Base-by-base conservation (phyloP, 208 protist species). In the Leishmania martiniquensis region DNA sequence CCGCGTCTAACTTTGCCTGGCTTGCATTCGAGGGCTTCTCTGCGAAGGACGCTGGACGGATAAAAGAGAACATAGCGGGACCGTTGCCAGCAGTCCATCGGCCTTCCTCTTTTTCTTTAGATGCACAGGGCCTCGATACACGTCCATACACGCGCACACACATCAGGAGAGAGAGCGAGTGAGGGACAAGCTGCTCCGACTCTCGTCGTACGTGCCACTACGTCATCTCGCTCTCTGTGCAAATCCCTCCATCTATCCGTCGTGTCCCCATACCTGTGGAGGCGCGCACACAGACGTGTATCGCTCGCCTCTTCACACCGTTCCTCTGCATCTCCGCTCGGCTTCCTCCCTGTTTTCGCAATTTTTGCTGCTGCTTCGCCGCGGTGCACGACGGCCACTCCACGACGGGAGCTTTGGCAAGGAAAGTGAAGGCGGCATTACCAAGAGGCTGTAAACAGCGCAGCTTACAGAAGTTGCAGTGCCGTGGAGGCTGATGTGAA, bases 91-190 rank as follows among this genome's bases (percentile, higher is more conserved):
- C 20, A 37, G 29, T 63, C 29, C 20, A 29, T 37, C 1, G 29
- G 57, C 29, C 29, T 63, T 29, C 29, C 57, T 63, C 29, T 13
- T 52, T 15, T 15, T 32, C 54, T 29, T 13, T 63, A 3, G 57
- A 63, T 63, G 29, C 12, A 22, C 57, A 63, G 10, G 7, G 57
- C 13, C 29, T n/a, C n/a, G n/a, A n/a, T n/a, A n/a, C n/a, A n/a
- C n/a, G n/a, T n/a, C n/a, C 57, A 37, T 13, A 63, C 57, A 63
- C 57, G n/a, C 57, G 32, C 29, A 63, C 57, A 63, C 57, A 63
- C 10, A 29, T 63, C 29, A 29, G 37, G n/a, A 63, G 29, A 4
- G 7, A 37, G 13, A 25, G 20, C 32, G 57, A 15, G 57, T 39
- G 57, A 15, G 6, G 22, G 13, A 29, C 52, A 4, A 4, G 6